Percentiles rank a stretch among this genome's conserved stretches.
Conservation (phyloP, 176 grass and related monocot genomes). For the Paspalum notatum region DNA sequence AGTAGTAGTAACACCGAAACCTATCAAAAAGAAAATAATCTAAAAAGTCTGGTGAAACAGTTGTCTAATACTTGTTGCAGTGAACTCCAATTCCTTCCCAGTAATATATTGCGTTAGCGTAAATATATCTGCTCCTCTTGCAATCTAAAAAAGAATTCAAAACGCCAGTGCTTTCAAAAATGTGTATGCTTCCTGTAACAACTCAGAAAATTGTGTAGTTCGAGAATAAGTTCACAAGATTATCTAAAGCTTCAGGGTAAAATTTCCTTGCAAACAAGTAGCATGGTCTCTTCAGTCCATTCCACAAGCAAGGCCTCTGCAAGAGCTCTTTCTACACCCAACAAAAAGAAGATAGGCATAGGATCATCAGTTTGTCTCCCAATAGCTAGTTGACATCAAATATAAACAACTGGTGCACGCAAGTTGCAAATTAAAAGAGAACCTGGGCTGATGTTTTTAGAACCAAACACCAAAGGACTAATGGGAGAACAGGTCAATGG, state of each 20-base stretch:
- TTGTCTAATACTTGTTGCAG: not conserved
- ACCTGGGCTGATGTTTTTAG: not conserved
- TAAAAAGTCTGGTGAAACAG: constrained; percentile 10
- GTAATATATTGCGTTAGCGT: constrained; percentile 31
- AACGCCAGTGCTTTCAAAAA: not conserved
- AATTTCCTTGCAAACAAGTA: constrained; percentile 69
- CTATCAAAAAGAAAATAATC: constrained; percentile 10
- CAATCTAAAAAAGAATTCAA: constrained; percentile 12
- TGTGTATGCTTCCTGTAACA: not conserved
- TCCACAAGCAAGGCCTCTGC: constrained; percentile 58
- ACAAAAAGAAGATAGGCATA: constrained; percentile 2
- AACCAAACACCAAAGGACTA: not conserved
- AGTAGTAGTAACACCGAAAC: not conserved
- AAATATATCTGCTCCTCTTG: not conserved
- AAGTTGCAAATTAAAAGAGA: not conserved
- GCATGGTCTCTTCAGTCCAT: constrained; percentile 64
- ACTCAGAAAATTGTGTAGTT: constrained; percentile 62
- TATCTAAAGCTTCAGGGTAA: constrained; percentile 52
- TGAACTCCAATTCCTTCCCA: not conserved
- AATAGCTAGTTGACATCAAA: not conserved
- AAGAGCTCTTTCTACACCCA: constrained; percentile 46
- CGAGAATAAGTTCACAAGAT: constrained; percentile 60
- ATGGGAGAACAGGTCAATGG: not conserved
- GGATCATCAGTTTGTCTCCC: not conserved
- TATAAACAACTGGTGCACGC: not conserved